phyloP scores from a whole-genome alignment of 306 rosid genomes.

The Dicorynia guianensis region DNA sequence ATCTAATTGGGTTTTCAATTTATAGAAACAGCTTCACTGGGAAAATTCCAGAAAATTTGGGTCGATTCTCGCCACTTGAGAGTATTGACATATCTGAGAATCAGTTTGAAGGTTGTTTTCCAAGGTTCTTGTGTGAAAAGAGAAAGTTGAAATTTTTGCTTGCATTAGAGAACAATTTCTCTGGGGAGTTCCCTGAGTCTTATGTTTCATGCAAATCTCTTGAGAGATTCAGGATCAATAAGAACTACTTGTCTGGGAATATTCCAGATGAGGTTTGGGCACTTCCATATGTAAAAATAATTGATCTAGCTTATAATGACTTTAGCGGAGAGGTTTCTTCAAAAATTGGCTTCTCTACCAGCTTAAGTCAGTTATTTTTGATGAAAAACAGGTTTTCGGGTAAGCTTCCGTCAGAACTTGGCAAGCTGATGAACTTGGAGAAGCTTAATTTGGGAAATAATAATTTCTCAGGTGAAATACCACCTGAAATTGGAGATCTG shows the following conservation, averaged over 20 bases:
- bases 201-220: conserved; percentile 76
- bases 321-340: conserved; percentile 70
- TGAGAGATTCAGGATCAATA: conserved; percentile 72
- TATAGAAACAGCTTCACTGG: conserved; percentile 81
- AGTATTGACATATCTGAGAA: conserved; percentile 97
- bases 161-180: conserved; percentile 80
- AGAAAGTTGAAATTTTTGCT: conserved; percentile 70
- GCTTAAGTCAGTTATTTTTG: conserved; percentile 70
- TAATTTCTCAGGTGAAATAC: conserved; percentile 73
- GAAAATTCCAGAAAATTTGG: conserved; percentile 67
- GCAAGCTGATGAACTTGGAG: conserved; percentile 73
- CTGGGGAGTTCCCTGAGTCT: conserved; percentile 76
- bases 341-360: conserved; percentile 64
- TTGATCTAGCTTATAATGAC: conserved; percentile 81
- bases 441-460: conserved; percentile 75
- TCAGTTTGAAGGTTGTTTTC: conserved; percentile 84
- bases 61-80: conserved; percentile 67
- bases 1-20: conserved; percentile 69
- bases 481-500: conserved; percentile 70
- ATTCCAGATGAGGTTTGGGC: conserved; percentile 79
- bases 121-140: conserved; percentile 79
- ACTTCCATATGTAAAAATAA: conserved; percentile 70
- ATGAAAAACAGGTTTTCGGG: conserved; percentile 78
- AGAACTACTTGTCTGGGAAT: conserved; percentile 71
- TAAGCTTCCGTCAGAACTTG: conserved; percentile 74